These are phyloP conservation scores for Rugosomyces carneus DNA, from an alignment of 1,284 basidiomycete species.

Conservation along the genomic window DNA sequence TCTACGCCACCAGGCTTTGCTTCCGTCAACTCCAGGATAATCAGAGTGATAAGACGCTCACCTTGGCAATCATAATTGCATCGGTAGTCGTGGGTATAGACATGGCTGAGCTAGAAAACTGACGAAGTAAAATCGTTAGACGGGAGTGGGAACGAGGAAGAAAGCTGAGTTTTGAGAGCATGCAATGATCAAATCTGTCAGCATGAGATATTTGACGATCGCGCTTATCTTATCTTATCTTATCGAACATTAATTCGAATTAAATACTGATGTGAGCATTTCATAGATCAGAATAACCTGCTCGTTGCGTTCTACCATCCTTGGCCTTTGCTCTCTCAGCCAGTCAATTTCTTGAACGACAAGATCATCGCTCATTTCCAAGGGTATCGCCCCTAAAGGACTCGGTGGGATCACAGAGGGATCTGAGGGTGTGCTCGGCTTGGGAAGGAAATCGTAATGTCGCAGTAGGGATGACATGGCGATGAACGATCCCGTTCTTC, in stretches of 20 bases:
- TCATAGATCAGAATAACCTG: constrained; percentile 68
- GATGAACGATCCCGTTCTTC: constrained; percentile 86
- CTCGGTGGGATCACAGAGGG: constrained; percentile 34
- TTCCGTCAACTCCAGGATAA: not conserved
- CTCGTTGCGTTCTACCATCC: constrained; percentile 74
- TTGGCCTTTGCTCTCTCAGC: constrained; percentile 71
- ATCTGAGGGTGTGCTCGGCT: constrained; percentile 25
- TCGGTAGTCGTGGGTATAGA: constrained; percentile 48
- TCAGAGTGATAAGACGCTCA: constrained; percentile 10
- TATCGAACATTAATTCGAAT: not conserved
- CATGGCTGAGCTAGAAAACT: constrained; percentile 32
- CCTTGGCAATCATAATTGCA: constrained; percentile 53
- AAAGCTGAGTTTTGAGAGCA: constrained; percentile 10
- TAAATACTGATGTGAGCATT: constrained; percentile 36
- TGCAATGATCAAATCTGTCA: not conserved
- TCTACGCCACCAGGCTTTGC: constrained; percentile 67
- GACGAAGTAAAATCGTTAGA: constrained; percentile 24
- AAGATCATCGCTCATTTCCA: constrained; percentile 47
- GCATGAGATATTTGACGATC: constrained; percentile 7
- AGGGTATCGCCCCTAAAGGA: constrained; percentile 51
- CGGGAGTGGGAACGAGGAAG: constrained; percentile 17
- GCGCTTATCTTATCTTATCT: constrained; percentile 7
- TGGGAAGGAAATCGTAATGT: constrained; percentile 42
- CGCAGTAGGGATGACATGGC: constrained; percentile 71
- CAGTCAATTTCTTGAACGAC: constrained; percentile 70